A percentile compares a stretch with the other conserved stretches of the same genome.
Conservation (phyloP, 2,329 filamentous ascomycete species). For the Tolypocladium sp. region DNA sequence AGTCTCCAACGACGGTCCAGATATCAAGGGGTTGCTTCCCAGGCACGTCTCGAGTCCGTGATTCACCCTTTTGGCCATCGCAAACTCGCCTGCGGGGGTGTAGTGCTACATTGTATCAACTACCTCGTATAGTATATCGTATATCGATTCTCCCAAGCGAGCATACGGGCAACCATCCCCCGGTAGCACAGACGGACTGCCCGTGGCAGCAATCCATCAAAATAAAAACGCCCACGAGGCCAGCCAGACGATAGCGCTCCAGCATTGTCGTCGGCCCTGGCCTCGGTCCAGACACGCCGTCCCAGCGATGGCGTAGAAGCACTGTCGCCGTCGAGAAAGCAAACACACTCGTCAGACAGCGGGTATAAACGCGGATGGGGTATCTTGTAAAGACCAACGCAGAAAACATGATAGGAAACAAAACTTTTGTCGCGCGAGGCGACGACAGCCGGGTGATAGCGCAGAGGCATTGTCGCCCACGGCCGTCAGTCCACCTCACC, state of each 20-base stretch:
- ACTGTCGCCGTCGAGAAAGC: conserved; percentile 42
- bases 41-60: neutral
- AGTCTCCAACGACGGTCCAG: neutral
- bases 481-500: neutral
- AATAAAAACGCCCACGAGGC: conserved; percentile 36
- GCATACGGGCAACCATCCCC: neutral
- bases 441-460: conserved; percentile 3
- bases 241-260: conserved; percentile 39
- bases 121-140: neutral
- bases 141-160: neutral
- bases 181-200: neutral
- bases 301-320: conserved; percentile 47
- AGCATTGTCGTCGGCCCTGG: conserved; percentile 40
- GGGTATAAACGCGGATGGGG: conserved; percentile 35
- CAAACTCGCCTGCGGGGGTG: neutral
- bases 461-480: conserved; percentile 3
- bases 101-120: neutral
- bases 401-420: conserved; percentile 7
- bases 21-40: neutral
- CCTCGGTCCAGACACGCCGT: conserved; percentile 43
- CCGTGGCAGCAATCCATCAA: neutral
- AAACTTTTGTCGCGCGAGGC: neutral
- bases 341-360: conserved; percentile 30
- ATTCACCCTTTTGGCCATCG: neutral
- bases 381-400: conserved; percentile 26